Conservation (phyloP, 2,329 filamentous ascomycete species). For the Aspergillus sp. region DNA sequence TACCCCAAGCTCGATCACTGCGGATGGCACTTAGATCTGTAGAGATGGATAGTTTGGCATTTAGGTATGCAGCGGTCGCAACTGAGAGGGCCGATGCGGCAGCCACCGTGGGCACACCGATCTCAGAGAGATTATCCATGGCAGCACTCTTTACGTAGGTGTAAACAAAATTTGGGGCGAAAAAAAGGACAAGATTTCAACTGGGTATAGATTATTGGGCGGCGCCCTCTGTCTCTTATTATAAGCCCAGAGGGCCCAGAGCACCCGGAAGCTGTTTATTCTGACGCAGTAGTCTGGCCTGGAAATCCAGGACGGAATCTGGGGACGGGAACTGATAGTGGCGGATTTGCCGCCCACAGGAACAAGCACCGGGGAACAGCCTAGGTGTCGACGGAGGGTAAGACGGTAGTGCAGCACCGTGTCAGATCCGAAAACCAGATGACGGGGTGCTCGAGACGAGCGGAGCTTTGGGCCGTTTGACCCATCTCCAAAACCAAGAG, state of each 20-base stretch:
- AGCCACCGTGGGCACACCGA: slow-evolving; percentile 29
- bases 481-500: neutral
- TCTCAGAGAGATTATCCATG: slow-evolving; percentile 33
- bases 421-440: slow-evolving; percentile 1
- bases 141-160: neutral
- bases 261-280: neutral
- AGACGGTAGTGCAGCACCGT: slow-evolving; percentile 5
- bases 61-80: slow-evolving; percentile 42
- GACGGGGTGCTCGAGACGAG: neutral
- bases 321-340: slow-evolving; percentile 25
- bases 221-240: neutral
- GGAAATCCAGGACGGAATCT: slow-evolving; percentile 15
- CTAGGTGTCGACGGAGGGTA: neutral
- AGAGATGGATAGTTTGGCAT: slow-evolving; percentile 44
- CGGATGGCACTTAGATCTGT: slow-evolving; percentile 40
- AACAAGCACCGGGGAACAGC: neutral
- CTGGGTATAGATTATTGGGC: neutral
- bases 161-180: neutral
- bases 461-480: no score
- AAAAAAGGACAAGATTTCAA: neutral
- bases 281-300: neutral
- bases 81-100: slow-evolving; percentile 36
- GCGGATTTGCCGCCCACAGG: slow-evolving; percentile 25
- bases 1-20: slow-evolving; percentile 33
- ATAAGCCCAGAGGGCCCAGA: neutral